Base-by-base conservation (phyloP, 1,284 basidiomycete genomes). In the Melampsora americana region DNA sequence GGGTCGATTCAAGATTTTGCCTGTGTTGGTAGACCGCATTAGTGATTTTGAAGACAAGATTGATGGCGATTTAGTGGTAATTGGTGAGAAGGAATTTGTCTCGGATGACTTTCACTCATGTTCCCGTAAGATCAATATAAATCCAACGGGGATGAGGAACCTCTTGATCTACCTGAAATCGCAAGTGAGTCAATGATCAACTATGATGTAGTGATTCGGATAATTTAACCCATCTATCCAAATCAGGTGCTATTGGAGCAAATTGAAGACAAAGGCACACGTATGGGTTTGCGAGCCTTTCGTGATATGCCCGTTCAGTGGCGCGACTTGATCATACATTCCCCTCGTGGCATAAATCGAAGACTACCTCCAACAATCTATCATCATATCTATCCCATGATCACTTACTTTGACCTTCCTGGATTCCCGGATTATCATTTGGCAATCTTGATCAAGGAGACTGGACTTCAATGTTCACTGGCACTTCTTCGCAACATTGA, bases 351-450 rank as follows among this genome's bases (percentile, higher is more conserved):
- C 3, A 11, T 44, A 14, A 44, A 44, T 44, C n/a, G 28, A 28
- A n/a, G 7, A n/a, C 11, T 28, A 56, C 53, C 53, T 12, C n/a
- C n/a, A 56, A 9, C 61, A 28, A 64, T 64, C 30, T 64, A 23
- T 35, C 60, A 72, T 30, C 70, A 65, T 53, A 42, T 72, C 1
- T 66, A 30, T 66, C 62, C 50, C 56, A 56, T 66, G 46, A 59
- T 42, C 23, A 65, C 65, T 30, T 74, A 66, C 53, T 66, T 62
- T 53, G 42, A 50, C 42, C 66, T 74, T 39, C 28, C 50, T 23
- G 65, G 66, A 56, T 74, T 74, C 39, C 46, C 62, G 26, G 23
- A 66, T 48, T 64, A 74, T 66, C 59, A 74, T 46, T 60, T 74
- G 32, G 12, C 65, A 23, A 74, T 74, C 35, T 50, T 66, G 64